Percentiles rank a stretch among this genome's conserved stretches.
Conservation (phyloP, 495 filamentous ascomycete genomes). For the Lentithecium fluviatile region DNA sequence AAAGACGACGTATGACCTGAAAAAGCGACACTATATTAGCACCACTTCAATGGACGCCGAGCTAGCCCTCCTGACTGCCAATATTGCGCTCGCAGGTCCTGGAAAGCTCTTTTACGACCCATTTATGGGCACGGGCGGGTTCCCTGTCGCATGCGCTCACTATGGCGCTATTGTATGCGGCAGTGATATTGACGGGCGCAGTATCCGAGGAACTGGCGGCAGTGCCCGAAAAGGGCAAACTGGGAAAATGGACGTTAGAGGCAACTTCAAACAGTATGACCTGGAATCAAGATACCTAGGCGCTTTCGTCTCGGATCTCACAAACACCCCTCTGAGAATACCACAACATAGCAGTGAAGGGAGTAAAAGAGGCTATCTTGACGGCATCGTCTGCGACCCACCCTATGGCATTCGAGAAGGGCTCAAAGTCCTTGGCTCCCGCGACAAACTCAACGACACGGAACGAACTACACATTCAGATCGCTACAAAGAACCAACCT, state of each 20-base stretch:
- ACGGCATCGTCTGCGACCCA: conserved; percentile 95
- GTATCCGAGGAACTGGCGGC: conserved; percentile 65
- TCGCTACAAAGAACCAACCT: conserved; percentile 48
- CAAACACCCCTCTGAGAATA: conserved; percentile 73
- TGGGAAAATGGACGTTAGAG: conserved; percentile 52
- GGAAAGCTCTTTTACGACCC: conserved; percentile 89
- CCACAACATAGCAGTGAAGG: not conserved
- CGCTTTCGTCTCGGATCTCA: conserved; percentile 81
- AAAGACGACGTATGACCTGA: conserved; percentile 79
- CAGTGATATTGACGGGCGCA: conserved; percentile 89
- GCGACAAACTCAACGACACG: conserved; percentile 56
- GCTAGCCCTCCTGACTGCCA: conserved; percentile 85
- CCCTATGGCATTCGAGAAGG: conserved; percentile 98
- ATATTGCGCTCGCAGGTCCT: conserved; percentile 77
- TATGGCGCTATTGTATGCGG: conserved; percentile 80
- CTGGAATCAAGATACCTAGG: conserved; percentile 64
- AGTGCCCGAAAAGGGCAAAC: conserved; percentile 32
- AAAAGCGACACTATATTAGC: conserved; percentile 88
- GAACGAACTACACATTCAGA: conserved; percentile 44
- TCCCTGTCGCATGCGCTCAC: conserved; percentile 80
- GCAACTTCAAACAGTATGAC: conserved; percentile 86
- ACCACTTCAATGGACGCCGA: conserved; percentile 98
- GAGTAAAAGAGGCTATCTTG: conserved; percentile 56
- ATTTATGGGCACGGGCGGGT: conserved; percentile 91
- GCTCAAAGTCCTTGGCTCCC: conserved; percentile 76